phyloP scores from a whole-genome alignment of 2,329 filamentous ascomycete genomes.

The Beauveria scarabaeidicola region DNA sequence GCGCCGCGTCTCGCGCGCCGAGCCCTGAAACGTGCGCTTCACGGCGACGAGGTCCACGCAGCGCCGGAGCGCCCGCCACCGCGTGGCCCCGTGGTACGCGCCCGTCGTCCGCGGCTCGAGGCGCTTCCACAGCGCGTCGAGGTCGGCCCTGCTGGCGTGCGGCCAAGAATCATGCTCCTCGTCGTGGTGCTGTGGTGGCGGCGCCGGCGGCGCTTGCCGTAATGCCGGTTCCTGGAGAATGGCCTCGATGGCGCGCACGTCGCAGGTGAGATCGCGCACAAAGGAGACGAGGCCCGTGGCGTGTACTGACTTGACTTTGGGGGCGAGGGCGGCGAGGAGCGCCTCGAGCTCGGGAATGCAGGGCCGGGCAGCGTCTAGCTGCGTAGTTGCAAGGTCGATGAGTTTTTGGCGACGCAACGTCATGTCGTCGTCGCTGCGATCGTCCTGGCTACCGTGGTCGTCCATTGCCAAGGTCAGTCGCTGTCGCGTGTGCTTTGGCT shows the following conservation, averaged over 20 bases:
- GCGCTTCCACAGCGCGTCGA: conserved; percentile 14
- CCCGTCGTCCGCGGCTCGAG: conserved; percentile 20
- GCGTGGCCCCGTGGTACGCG: conserved; percentile 16
- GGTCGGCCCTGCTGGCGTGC: neutral
- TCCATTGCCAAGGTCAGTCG: neutral
- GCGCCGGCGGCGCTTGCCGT: neutral
- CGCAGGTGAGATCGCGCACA: conserved; percentile 16
- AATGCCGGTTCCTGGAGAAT: conserved; percentile 11
- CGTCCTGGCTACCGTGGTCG: neutral
- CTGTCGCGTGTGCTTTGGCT: neutral
- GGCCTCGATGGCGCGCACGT: conserved; percentile 12
- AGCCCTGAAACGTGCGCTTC: conserved; percentile 26
- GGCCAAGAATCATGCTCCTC: neutral
- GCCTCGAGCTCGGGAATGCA: conserved; percentile 16
- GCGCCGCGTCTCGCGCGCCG: conserved; percentile 19
- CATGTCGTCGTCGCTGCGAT: neutral
- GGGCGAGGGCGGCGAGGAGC: conserved; percentile 11
- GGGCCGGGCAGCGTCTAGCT: conserved; percentile 9
- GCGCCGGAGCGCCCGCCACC: conserved; percentile 27
- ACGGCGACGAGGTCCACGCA: conserved; percentile 23
- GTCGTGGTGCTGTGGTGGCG: neutral
- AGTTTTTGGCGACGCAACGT: neutral
- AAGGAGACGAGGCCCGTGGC: conserved; percentile 18
- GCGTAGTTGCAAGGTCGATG: conserved; percentile 10
- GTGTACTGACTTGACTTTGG: conserved; percentile 9